Base-by-base conservation (phyloP, 371 early-diverging fungal species). In the Mucor plumbeus region DNA sequence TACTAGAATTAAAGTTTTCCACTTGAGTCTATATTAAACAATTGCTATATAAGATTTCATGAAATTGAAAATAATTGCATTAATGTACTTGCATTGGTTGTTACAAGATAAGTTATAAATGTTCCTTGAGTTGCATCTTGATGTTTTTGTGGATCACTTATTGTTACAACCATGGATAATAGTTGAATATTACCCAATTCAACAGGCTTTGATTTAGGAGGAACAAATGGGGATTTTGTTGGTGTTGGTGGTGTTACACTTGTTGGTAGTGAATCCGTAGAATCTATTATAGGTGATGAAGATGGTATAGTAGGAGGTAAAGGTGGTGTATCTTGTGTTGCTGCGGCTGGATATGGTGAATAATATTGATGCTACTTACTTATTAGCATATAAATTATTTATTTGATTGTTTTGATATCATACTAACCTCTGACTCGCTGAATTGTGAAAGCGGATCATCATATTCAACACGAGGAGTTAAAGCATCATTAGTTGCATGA, bases 121-220 rank as follows among this genome's bases (percentile, higher is more conserved):
- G 92, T 86, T 40, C 88, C 87, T 58, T 87, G 86, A 1, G 89
- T 81, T 13, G 93, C 91, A 64, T 97, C 97, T 33, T 92, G 90
- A 66, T 95, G 93, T 72, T 94, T 96, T 66, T 90, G 87, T 17
- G 95, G 89, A 63, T 95, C 94, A 17, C 81, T 79, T 14, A 97
- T 88, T 3, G 81, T 78, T 19, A 94, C 73, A 1, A 63, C 65
- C 79, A 82, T 82, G 14, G 72, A 61, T 21, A 64, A 7, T n/a
- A 59, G 7, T 41, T 71, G 61, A 31, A 35, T 17, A 57, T 39
- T 36, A 2, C 43, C 47, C 38, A 57, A 36, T 17, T 31, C 34
- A 17, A 57, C 38, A 34, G 57, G 38, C 36, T 57, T 57, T 34
- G 57, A 57, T 38, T 41, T 59, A 15, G 43, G 53, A 34, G 65